Base-by-base conservation (phyloP, 441 rosid species). In the Francoa sonchifolia region DNA sequence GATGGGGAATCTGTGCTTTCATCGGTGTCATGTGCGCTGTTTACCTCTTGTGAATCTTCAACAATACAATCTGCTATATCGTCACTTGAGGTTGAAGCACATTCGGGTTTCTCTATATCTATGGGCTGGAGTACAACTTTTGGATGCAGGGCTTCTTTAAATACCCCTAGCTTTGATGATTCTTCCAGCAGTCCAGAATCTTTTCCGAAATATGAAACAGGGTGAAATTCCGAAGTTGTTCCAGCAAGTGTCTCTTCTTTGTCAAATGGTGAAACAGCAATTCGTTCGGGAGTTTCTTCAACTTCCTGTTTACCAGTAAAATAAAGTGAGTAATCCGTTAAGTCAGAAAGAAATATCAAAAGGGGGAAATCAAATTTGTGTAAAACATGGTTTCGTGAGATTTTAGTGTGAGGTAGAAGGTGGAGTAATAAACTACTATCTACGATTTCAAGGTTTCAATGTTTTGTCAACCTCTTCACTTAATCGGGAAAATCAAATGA, bases 241-340 rank as follows among this genome's bases (percentile, higher is more conserved):
- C 10, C 42, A 40, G 26, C 10, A 31, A 26, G 31, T 39, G 52
- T 36, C 39, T 47, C 36, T 37, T 57, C 62, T 6, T 46, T 41
- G 7, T 54, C 63, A 42, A 56, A 45, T 9, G 52, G 64, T 38
- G 58, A 52, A 56, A 36, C 55, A 25, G 52, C 39, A 15, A 42
- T 42, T 47, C 32, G 54, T 58, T 58, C 71, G 19, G 48, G 40
- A 31, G 18, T 54, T 42, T 68, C 82, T 54, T 69, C 71, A 35
- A 33, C 60, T 57, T 76, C 92, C 92, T 80, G 67, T 45, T 55
- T 37, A 33, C 37, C 47, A 38, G 45, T 25, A 42, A 52, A 36
- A 29, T 0, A 26, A 19, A 49, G 14, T 11, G 26, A 15, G 30
- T 44, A 23, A 7, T 23, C 14, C 18, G 23, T 13, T 39, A 45